phyloP scores from a whole-genome alignment of 2,329 filamentous ascomycete genomes.

The Aspergillus quadrilineatus region DNA sequence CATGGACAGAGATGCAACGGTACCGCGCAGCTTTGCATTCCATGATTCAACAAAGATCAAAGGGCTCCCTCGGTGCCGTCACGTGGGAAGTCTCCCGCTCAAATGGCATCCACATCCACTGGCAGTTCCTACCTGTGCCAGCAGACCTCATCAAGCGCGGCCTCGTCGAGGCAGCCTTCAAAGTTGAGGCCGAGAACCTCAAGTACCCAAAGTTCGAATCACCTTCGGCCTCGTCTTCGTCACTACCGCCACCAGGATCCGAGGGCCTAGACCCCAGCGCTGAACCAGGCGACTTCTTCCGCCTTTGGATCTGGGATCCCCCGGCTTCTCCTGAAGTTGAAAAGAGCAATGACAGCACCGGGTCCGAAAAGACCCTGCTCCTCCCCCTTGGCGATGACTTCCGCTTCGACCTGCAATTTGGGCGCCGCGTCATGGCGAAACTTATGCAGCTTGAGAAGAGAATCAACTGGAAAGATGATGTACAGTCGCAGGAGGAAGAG shows the following conservation, averaged over 20 bases:
- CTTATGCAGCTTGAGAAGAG: conserved; percentile 75
- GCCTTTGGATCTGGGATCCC: conserved; percentile 73
- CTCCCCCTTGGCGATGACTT: conserved; percentile 70
- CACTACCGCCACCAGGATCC: neutral
- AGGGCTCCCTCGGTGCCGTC: conserved; percentile 69
- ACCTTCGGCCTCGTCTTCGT: conserved; percentile 29
- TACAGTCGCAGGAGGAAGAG: conserved; percentile 76
- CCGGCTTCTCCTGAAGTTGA: neutral
- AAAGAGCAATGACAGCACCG: conserved; percentile 10
- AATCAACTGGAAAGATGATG: conserved; percentile 81
- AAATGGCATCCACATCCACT: conserved; percentile 82
- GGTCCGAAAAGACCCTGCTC: conserved; percentile 64
- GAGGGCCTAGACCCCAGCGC: conserved; percentile 37
- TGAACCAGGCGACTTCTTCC: conserved; percentile 66
- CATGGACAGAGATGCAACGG: conserved; percentile 76
- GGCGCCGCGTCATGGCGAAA: conserved; percentile 82
- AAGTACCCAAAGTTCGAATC: conserved; percentile 56
- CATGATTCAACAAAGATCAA: conserved; percentile 61
- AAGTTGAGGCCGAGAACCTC: conserved; percentile 78
- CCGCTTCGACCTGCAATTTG: conserved; percentile 88
- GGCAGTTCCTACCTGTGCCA: conserved; percentile 84
- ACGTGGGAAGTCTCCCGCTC: conserved; percentile 89
- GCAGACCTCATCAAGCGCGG: conserved; percentile 66
- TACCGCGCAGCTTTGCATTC: conserved; percentile 75
- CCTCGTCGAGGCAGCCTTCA: conserved; percentile 83